Conservation (phyloP, 2,329 filamentous ascomycete species). For the Colletotrichum sansevieriae region DNA sequence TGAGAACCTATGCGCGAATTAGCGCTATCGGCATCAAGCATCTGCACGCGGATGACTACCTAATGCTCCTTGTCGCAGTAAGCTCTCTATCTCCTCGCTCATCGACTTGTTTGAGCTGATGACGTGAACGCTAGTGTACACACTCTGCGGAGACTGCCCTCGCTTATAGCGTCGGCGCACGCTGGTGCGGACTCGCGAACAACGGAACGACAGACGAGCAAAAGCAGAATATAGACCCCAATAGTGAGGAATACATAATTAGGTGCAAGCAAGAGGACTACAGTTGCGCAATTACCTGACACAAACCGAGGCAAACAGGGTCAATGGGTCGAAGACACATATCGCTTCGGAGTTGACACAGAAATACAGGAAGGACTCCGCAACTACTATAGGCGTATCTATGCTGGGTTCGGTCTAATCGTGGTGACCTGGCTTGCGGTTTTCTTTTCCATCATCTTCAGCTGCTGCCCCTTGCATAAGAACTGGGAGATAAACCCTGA, state of each 20-base stretch:
- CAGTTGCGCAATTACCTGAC: not conserved
- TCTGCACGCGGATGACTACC: conserved; percentile 73
- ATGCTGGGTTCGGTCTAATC: conserved; percentile 59
- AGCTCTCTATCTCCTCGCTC: conserved; percentile 18
- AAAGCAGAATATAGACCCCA: conserved; percentile 58
- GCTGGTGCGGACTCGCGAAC: conserved; percentile 63
- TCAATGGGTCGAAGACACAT: conserved; percentile 66
- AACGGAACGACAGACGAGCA: conserved; percentile 67
- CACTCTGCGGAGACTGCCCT: conserved; percentile 46
- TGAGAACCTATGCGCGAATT: conserved; percentile 65
- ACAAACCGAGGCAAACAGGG: conserved; percentile 46
- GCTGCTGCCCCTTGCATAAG: conserved; percentile 60
- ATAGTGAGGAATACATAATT: conserved; percentile 59
- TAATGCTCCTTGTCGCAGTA: conserved; percentile 47
- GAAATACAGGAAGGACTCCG: conserved; percentile 27
- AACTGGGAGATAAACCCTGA: conserved; percentile 68
- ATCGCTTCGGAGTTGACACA: conserved; percentile 49
- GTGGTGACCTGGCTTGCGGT: conserved; percentile 59
- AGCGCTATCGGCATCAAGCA: conserved; percentile 60
- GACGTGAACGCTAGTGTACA: conserved; percentile 3
- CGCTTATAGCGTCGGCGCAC: conserved; percentile 55
- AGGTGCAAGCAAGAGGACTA: conserved; percentile 45
- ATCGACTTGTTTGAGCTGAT: not conserved
- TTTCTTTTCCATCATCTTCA: conserved; percentile 60
- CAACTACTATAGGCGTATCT: conserved; percentile 52